phyloP scores from a whole-genome alignment of 129 eudicot genomes.

The Lonicera japonica region DNA sequence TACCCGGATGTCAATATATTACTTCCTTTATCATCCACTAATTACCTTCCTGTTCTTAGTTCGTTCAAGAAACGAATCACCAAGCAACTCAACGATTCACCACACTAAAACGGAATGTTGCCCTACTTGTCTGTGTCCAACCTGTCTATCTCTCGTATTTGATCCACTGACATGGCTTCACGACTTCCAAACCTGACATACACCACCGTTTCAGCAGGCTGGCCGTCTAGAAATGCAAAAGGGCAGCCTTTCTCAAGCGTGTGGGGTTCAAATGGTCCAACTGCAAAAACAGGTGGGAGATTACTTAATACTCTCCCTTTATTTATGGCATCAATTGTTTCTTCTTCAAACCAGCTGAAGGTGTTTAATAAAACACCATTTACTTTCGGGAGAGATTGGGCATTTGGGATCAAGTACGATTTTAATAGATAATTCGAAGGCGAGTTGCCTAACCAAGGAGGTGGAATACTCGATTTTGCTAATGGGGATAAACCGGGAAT shows the following conservation, averaged over 20 bases:
- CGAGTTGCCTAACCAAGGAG: constrained; percentile 5
- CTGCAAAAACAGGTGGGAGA: constrained; percentile 12
- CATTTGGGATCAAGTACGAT: constrained; percentile 13
- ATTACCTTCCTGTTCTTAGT: constrained; percentile 11
- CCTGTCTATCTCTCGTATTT: constrained; percentile 15
- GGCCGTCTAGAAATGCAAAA: constrained; percentile 6
- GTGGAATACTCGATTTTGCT: constrained; percentile 6
- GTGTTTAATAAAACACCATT: constrained; percentile 20
- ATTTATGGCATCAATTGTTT: constrained; percentile 18
- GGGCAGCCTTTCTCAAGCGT: background rate
- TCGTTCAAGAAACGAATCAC: constrained; percentile 4
- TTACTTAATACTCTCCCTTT: background rate
- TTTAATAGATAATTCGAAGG: constrained; percentile 10
- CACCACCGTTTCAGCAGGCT: constrained; percentile 6
- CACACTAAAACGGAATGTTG: constrained; percentile 10
- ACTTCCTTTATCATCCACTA: constrained; percentile 29
- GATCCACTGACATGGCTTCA: background rate
- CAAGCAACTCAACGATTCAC: constrained; percentile 7
- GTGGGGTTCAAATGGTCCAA: constrained; percentile 11
- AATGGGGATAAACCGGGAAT: constrained; percentile 12
- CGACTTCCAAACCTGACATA: constrained; percentile 11
- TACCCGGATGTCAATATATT: constrained; percentile 29
- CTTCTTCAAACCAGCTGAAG: constrained; percentile 19
- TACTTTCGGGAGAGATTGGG: constrained; percentile 10
- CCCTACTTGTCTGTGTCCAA: constrained; percentile 19